phyloP scores from a whole-genome alignment of 108 stramenopile species.

The Cylindrotheca fusiformis region DNA sequence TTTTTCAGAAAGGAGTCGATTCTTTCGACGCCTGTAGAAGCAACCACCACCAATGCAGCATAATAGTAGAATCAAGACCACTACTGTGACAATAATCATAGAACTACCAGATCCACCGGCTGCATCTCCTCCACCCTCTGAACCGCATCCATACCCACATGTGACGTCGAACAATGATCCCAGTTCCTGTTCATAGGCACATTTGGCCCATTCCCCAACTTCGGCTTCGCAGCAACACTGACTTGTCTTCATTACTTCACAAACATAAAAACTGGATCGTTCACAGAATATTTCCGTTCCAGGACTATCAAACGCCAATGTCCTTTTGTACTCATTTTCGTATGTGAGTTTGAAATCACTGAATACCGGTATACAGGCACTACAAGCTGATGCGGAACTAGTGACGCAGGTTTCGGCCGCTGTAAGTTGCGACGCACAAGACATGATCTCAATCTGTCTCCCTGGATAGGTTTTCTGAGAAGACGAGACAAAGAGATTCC shows the following conservation, averaged over 20 bases:
- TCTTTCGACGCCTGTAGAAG: neutral
- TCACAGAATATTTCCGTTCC: slow-evolving; percentile 8
- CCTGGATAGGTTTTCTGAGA: too few species aligned
- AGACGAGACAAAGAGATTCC: too few species aligned
- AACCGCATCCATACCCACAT: slow-evolving; percentile 1
- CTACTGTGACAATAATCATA: neutral
- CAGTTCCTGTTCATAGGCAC: neutral
- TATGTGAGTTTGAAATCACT: neutral
- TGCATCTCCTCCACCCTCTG: neutral
- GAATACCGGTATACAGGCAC: too few species aligned
- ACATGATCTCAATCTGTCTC: too few species aligned
- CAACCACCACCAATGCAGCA: neutral
- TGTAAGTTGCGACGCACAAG: slow-evolving; percentile 5
- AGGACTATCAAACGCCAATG: slow-evolving; percentile 11
- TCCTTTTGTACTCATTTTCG: slow-evolving; percentile 1
- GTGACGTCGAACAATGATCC: neutral
- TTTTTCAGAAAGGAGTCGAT: neutral
- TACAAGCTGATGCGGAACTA: neutral
- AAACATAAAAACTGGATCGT: slow-evolving; percentile 4
- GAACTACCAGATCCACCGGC: neutral
- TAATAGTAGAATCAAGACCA: neutral
- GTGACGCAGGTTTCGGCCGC: neutral
- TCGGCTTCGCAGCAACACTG: slow-evolving; percentile 7
- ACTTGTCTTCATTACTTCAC: neutral
- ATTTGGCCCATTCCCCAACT: slow-evolving; percentile 1